phyloP scores from a whole-genome alignment of 1,284 basidiomycete species.

The Ceratorhiza oryzae-sativae region DNA sequence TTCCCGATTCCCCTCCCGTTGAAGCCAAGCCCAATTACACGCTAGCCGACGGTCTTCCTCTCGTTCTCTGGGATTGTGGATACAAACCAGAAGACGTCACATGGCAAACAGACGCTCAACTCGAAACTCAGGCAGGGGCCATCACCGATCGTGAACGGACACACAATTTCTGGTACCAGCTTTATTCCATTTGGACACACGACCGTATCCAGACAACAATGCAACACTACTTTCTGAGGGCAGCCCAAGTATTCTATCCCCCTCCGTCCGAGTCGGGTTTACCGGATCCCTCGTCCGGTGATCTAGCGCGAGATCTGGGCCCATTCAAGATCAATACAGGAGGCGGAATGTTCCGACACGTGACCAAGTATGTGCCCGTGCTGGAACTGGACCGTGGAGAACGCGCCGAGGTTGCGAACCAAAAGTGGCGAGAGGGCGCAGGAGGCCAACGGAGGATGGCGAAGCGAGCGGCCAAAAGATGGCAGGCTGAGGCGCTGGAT shows the following conservation, averaged over 20 bases:
- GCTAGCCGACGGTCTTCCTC: conserved; percentile 90
- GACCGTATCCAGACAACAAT: conserved; percentile 59
- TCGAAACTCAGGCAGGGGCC: conserved; percentile 40
- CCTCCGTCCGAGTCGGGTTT: conserved; percentile 2
- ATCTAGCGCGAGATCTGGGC: neutral
- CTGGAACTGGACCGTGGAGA: conserved; percentile 71
- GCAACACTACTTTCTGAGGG: conserved; percentile 37
- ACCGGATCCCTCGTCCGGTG: neutral
- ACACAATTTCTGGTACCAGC: conserved; percentile 56
- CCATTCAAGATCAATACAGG: conserved; percentile 16
- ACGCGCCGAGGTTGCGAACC: conserved; percentile 75
- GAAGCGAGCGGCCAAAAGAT: conserved; percentile 12
- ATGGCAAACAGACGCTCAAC: conserved; percentile 74
- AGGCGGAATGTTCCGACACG: conserved; percentile 53
- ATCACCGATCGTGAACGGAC: conserved; percentile 58
- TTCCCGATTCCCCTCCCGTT: conserved; percentile 49
- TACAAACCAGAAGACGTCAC: conserved; percentile 71
- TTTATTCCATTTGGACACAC: conserved; percentile 38
- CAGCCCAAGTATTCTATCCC: conserved; percentile 36
- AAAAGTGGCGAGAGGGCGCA: conserved; percentile 71
- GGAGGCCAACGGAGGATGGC: conserved; percentile 43
- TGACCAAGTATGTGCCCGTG: conserved; percentile 70
- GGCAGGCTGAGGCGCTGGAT: neutral
- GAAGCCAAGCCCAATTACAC: conserved; percentile 86
- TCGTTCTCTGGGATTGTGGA: conserved; percentile 92